Percentiles rank a stretch among this genome's conserved stretches.
Evolutionary conservation across 2,329 filamentous ascomycete species (phyloP).

Genomic region (Nothophoma quercina): DNA sequence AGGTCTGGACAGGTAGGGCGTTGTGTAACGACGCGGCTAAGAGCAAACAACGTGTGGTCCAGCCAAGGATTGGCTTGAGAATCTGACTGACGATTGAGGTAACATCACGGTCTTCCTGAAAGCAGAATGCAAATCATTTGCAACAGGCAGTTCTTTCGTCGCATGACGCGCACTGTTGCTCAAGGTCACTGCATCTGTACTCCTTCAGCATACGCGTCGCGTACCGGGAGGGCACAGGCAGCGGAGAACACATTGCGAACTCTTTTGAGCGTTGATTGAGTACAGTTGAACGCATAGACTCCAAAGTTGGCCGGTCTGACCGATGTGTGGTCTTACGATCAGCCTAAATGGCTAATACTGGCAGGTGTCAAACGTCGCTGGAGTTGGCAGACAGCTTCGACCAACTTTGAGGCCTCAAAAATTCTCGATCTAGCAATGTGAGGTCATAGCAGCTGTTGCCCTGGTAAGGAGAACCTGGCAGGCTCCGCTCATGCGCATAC

Average conservation of each 20-base stretch:
- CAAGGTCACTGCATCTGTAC: constrained; percentile 12
- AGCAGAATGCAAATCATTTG: neutral
- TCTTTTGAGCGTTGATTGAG: constrained; percentile 12
- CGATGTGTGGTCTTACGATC: constrained; percentile 13
- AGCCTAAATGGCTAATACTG: constrained; percentile 22
- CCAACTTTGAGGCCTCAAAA: constrained; percentile 16
- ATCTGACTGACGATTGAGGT: neutral
- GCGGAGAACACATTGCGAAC: constrained; percentile 1
- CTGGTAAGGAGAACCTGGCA: constrained; percentile 19
- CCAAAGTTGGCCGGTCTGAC: constrained; percentile 14
- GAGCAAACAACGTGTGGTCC: neutral
- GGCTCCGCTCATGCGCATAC: constrained; percentile 6
- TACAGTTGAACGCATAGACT: constrained; percentile 20
- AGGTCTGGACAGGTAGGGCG: constrained; percentile 6
- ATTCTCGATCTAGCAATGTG: constrained; percentile 12
- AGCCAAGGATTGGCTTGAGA: constrained; percentile 3
- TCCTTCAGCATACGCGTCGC: constrained; percentile 16
- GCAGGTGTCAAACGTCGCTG: constrained; percentile 17
- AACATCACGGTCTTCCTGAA: neutral
- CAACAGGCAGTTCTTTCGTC: constrained; percentile 1
- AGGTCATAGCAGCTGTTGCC: constrained; percentile 11
- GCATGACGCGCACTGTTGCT: constrained; percentile 8
- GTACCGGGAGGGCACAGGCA: constrained; percentile 10
- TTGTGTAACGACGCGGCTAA: constrained; percentile 32
- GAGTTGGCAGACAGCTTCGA: constrained; percentile 18